Conservation (phyloP, 345 rosid species). For the Salix caprea region DNA sequence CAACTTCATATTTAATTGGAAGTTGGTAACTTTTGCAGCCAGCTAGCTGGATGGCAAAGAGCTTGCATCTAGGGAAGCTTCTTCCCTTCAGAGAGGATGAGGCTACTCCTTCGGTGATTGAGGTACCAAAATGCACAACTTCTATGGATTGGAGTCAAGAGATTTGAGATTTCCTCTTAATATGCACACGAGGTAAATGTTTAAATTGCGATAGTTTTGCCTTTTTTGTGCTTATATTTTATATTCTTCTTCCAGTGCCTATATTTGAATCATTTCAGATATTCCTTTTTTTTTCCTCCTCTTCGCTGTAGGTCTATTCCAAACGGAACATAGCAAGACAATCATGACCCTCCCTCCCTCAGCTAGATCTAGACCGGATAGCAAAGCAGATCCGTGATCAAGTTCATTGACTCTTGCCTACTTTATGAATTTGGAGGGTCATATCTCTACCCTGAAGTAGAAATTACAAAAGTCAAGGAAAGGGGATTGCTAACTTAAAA, state of each 20-base stretch:
- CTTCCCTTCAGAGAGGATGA: constrained; percentile 24
- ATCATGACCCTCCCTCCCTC: no score
- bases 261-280: not conserved
- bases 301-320: no score
- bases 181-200: not conserved
- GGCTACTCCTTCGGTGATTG: constrained; percentile 2
- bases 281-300: no score
- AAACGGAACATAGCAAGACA: no score
- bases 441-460: no score
- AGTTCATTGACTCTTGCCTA: no score
- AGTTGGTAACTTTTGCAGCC: constrained; percentile 26
- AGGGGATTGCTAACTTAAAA: no score
- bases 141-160: constrained; percentile 42
- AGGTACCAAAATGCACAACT: not conserved
- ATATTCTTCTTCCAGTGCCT: not conserved
- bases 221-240: not conserved
- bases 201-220: not conserved
- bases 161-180: constrained; percentile 27
- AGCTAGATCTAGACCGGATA: no score
- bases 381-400: no score
- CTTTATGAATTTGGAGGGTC: no score
- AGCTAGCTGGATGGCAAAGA: constrained; percentile 44
- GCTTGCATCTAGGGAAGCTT: constrained; percentile 43
- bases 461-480: no score
- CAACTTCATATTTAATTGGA: not conserved